Evolutionary conservation across 192 early-diverging fungal genomes (phyloP), one percentile per base, ranked within the genome.

Genomic region (Podila clonocystis): DNA sequence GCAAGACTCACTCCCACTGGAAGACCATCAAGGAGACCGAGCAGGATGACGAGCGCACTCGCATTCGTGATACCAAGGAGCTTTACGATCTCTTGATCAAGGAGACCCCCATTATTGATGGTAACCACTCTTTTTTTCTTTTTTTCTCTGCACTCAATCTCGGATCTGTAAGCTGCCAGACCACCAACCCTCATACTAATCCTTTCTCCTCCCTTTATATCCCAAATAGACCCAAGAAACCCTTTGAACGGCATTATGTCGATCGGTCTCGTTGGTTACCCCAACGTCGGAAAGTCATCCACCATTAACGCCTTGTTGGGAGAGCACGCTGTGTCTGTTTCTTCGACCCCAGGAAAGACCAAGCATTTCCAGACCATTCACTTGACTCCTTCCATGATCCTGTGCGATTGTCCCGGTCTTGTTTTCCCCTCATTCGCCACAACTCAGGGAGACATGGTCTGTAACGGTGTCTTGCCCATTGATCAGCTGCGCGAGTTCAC

Each of bases 281-380:
- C 98, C 62, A 99, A 99, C 87, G 98, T 99, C 58, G 98, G 98
- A 84, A 99, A 99, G 85, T 97, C 95, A 30, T 97, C 95, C 58
- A 99, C 97, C 28, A 94, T 99, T 82, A 99, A 99, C 87, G 96
- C 97, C 17, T 87, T 99, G 34, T 90, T 97, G 61, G 97, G 97
- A 15, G 89, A 96, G 38, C 97, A 97, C 74, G 87, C 91, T 57
- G 98, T 99, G 31, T 95, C 97, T 8, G 97, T 99, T 20, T 94
- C 94, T 13, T 89, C 98, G 33, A 99, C 97, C 24, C 98, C 98
- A 24, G 98, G 98, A 72, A 99, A 99, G 75, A 99, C 98, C 66
- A 99, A 99, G 88, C 98, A 99, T 83, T 99, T 99, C 87, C 98
- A 99, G 87, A 98, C 98, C 36, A 95, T 99, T 70, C 94, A 96